Conservation (phyloP, 305 asterid species). For the Rubia peregrina region DNA sequence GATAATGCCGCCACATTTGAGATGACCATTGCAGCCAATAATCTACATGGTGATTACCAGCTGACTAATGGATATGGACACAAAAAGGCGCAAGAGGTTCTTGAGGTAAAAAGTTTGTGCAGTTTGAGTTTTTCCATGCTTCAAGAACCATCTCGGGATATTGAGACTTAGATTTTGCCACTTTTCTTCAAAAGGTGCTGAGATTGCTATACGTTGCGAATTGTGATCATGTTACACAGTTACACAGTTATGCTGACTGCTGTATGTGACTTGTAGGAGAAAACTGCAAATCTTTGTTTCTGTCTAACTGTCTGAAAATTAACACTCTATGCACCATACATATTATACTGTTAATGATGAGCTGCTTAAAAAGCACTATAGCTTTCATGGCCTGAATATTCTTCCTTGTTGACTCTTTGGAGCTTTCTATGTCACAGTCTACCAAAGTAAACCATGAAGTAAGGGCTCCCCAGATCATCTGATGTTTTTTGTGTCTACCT, state of each 20-base stretch:
- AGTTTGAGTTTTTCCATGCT: constrained; percentile 1
- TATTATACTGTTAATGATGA: neutral
- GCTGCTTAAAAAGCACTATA: neutral
- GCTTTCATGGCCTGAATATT: neutral
- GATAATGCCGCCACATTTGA: constrained; percentile 71
- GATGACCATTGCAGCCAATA: constrained; percentile 43
- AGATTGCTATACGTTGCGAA: neutral
- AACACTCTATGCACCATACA: neutral
- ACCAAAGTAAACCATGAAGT: neutral
- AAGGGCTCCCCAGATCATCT: constrained; percentile 4
- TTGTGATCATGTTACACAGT: neutral
- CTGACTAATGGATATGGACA: constrained; percentile 71
- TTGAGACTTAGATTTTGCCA: neutral
- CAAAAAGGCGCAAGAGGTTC: constrained; percentile 45
- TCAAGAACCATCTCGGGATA: neutral
- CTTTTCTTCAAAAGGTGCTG: neutral
- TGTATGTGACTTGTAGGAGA: neutral
- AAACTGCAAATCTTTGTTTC: neutral
- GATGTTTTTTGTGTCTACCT: constrained; percentile 13
- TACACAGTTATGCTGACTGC: neutral
- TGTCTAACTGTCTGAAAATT: neutral
- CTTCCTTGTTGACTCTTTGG: neutral
- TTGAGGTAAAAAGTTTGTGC: constrained; percentile 34
- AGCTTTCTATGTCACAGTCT: neutral
- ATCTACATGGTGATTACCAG: constrained; percentile 73